Conservation (phyloP, 768 basidiomycete species). For the Leccinellum rugosiceps region DNA sequence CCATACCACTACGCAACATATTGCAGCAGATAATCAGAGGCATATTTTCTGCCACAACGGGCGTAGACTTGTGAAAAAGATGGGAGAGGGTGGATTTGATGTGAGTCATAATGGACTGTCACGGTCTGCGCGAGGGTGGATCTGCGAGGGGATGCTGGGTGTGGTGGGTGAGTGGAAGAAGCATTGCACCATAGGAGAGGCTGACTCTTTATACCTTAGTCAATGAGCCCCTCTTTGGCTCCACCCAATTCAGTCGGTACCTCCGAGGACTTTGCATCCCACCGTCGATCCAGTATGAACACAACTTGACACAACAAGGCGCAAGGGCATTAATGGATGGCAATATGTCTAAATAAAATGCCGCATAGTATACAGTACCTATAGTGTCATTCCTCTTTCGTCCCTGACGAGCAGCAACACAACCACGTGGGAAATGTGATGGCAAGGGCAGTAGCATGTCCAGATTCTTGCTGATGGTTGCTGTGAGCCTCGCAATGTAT, state of each 20-base stretch:
- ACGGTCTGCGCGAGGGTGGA: background rate
- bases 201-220: background rate
- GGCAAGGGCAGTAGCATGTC: too few species aligned
- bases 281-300: too few species aligned
- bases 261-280: too few species aligned
- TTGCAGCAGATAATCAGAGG: background rate
- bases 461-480: too few species aligned
- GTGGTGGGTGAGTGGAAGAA: background rate
- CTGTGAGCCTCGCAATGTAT: too few species aligned
- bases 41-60: background rate
- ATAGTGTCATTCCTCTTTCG: too few species aligned
- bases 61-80: background rate
- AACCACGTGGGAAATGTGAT: too few species aligned
- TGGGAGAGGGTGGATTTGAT: background rate
- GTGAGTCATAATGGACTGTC: background rate
- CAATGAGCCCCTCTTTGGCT: background rate
- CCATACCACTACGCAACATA: background rate
- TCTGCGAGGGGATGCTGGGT: background rate
- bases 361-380: background rate
- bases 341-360: too few species aligned
- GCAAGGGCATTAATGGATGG: too few species aligned
- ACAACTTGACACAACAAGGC: too few species aligned
- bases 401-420: too few species aligned
- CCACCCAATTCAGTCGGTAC: too few species aligned
- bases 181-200: accelerated